These are phyloP conservation scores for Xanthoconium stramineum DNA, from an alignment of 768 basidiomycete species.

Conservation along the genomic window DNA sequence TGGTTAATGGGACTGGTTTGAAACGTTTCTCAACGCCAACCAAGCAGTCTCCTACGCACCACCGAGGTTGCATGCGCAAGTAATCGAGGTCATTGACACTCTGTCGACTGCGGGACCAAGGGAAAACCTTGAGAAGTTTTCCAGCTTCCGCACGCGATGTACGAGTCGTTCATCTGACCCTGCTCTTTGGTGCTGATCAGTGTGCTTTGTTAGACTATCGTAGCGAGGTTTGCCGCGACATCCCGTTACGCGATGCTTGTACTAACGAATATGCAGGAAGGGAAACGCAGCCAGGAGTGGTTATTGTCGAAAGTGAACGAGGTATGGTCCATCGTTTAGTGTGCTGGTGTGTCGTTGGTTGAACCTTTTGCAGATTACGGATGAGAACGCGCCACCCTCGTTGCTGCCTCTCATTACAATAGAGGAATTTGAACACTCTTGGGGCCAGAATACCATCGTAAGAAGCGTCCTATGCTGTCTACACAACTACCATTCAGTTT, in stretches of 20 bases:
- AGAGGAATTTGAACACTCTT: slow-evolving; percentile 71
- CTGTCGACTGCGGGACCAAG: slow-evolving; percentile 64
- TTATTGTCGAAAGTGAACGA: slow-evolving; percentile 62
- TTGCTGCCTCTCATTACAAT: slow-evolving; percentile 59
- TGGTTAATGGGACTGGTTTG: not conserved
- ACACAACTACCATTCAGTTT: not conserved
- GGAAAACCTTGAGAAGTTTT: slow-evolving; percentile 62
- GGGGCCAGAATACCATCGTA: slow-evolving; percentile 84
- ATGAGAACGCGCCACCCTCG: slow-evolving; percentile 53
- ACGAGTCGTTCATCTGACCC: slow-evolving; percentile 25
- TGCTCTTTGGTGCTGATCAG: slow-evolving; percentile 1
- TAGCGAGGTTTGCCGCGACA: slow-evolving; percentile 53
- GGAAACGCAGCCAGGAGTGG: slow-evolving; percentile 76
- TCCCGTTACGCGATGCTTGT: not conserved
- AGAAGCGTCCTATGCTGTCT: slow-evolving; percentile 19
- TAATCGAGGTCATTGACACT: slow-evolving; percentile 59
- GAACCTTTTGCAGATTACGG: slow-evolving; percentile 51
- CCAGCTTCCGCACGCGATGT: slow-evolving; percentile 75
- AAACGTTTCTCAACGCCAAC: not conserved
- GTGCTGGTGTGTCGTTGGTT: not conserved
- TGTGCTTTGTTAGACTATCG: slow-evolving; percentile 55
- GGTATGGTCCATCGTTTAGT: slow-evolving; percentile 35
- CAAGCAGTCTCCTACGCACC: slow-evolving; percentile 51
- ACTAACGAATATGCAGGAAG: slow-evolving; percentile 47
- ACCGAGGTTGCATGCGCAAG: slow-evolving; percentile 59